Evolutionary conservation across 805 yeast genomes (phyloP), one percentile per base, ranked within the genome.

Genomic region (Middelhovenomyces tepae): DNA sequence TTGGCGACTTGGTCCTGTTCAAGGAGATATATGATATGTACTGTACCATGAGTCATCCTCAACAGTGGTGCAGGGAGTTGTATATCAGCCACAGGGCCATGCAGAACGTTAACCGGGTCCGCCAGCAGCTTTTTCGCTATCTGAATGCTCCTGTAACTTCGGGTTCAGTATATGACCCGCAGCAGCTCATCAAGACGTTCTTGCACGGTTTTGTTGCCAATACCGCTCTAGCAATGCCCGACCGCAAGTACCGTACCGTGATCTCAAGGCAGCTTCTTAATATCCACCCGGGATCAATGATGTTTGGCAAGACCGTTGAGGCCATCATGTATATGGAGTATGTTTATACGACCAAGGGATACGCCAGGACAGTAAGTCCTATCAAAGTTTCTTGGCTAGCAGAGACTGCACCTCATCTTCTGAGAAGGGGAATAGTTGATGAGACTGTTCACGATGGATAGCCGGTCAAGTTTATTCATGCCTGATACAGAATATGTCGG

Each of bases 261-360:
- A 62, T 78, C 18, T 47, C 44, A 23, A 94, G 94, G 16, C 95
- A 85, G 54, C 64, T 83, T 20, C 74, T 89, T 29, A 75, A 91
- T 31, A 75, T 89, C 7, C 97, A 89, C 51, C 97, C 97, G 0
- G 81, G 94, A 0, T 84, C 95, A 0, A 60, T 82, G 55, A 60
- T 91, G 25, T 91, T 89, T 57, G 95, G 95, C 5, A 71, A 71
- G 43, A 71, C 73, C 44, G 66, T 75, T 28, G 94, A 89, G 44
- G 94, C 93, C 1, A 76, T 91, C 35, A 78, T 91, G 93, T 91
- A 85, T 61, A 76, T 86, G 22, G 98, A 91, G 57, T 87, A 83
- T 53, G 96, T 91, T 10, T 89, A 71, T 54, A 91, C 98, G 1
- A 71, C 87, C 9, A 85, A 85, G 54, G 94, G 95, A 1, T 91